phyloP scores from a whole-genome alignment of 2,329 filamentous ascomycete species.

The Elsinoe batatas region DNA sequence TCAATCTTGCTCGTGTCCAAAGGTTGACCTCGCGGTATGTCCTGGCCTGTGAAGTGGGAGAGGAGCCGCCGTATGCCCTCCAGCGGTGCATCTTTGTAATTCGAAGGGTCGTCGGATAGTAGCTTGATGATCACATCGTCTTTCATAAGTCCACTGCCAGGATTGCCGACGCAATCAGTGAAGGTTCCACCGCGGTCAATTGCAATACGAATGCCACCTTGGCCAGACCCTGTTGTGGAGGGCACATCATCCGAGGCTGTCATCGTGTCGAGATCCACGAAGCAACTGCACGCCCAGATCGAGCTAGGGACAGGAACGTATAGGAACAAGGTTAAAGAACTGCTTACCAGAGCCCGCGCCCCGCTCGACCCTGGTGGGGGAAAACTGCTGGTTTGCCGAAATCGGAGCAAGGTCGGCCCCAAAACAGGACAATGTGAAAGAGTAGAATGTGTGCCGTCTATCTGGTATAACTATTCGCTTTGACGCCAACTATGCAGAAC shows the following conservation, averaged over 20 bases:
- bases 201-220: constrained; percentile 61
- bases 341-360: too few relatives aligned
- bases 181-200: constrained; percentile 80
- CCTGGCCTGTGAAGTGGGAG: constrained; percentile 61
- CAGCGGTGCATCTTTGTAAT: constrained; percentile 83
- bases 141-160: constrained; percentile 55
- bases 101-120: constrained; percentile 78
- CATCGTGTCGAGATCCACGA: constrained; percentile 7
- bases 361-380: too few relatives aligned
- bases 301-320: too few relatives aligned
- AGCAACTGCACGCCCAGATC: too few relatives aligned
- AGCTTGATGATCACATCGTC: constrained; percentile 80
- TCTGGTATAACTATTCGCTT: not conserved
- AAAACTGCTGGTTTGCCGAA: not conserved
- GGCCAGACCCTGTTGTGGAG: constrained; percentile 18
- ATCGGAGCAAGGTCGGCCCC: not conserved
- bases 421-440: not conserved
- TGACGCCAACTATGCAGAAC: not conserved
- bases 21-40: constrained; percentile 69
- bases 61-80: constrained; percentile 85
- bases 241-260: constrained; percentile 14
- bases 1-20: constrained; percentile 78
- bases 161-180: constrained; percentile 82
- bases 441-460: not conserved
- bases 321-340: too few relatives aligned